These are phyloP conservation scores for Silene coronaria DNA, from an alignment of 179 eudicot genomes.

Conservation along the genomic window DNA sequence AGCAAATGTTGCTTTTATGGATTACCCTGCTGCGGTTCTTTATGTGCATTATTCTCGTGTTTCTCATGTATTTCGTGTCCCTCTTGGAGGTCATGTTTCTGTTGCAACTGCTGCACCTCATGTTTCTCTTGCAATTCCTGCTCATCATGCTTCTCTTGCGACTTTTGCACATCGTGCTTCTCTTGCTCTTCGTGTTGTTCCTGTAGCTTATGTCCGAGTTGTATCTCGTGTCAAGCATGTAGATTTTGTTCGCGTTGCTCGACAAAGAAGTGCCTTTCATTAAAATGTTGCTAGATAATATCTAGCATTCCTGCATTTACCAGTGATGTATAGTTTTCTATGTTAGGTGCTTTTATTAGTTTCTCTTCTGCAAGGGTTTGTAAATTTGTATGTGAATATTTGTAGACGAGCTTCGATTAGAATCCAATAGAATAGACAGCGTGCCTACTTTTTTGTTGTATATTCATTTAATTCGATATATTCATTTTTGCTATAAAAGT, in stretches of 20 bases:
- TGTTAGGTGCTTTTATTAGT: too few species aligned
- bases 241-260: background rate
- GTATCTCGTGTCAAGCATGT: background rate
- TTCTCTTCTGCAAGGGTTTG: too few species aligned
- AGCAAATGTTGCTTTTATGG: background rate
- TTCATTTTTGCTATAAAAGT: too few species aligned
- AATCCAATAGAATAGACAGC: too few species aligned
- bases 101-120: background rate
- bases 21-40: background rate
- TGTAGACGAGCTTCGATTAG: too few species aligned
- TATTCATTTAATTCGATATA: too few species aligned
- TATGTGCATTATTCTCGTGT: constrained; percentile 1
- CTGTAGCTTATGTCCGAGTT: background rate
- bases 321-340: too few species aligned
- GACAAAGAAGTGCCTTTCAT: background rate
- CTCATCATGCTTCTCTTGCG: background rate
- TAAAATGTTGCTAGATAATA: constrained; percentile 6
- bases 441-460: too few species aligned
- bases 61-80: background rate
- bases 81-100: constrained; percentile 9
- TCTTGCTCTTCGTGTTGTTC: background rate
- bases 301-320: background rate
- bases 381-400: too few species aligned
- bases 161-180: background rate
- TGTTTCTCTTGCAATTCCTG: background rate